Evolutionary conservation across 2,329 filamentous ascomycete species (phyloP).

Genomic region (Alternaria viburni): DNA sequence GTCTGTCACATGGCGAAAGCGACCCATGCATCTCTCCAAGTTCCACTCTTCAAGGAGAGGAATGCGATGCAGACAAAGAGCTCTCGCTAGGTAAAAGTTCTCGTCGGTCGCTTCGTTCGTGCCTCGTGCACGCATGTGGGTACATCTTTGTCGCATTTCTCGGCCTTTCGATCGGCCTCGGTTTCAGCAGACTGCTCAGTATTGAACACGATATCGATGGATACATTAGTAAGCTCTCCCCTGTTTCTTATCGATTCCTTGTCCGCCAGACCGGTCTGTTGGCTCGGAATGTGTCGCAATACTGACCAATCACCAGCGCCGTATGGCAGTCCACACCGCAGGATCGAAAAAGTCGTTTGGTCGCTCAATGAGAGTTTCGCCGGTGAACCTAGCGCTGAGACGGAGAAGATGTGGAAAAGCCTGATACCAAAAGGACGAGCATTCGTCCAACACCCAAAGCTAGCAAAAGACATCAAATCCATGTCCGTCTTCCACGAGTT

Average conservation of each 20-base stretch:
- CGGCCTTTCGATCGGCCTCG: constrained; percentile 1
- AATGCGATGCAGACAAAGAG: neutral
- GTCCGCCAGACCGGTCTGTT: neutral
- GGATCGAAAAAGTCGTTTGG: constrained; percentile 7
- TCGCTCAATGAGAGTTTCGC: constrained; percentile 55
- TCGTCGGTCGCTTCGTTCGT: neutral
- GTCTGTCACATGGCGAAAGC: neutral
- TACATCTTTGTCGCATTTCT: constrained; percentile 1
- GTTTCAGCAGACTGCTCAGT: neutral
- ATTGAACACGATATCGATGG: constrained; percentile 7
- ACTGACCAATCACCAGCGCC: constrained; percentile 1
- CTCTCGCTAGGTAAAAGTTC: neutral
- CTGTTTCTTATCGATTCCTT: neutral
- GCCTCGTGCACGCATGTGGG: neutral
- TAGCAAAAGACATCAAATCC: constrained; percentile 3
- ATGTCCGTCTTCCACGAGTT: constrained; percentile 12
- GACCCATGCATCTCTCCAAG: neutral
- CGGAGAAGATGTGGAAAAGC: neutral
- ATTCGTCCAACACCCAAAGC: neutral
- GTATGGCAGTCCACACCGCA: constrained; percentile 1
- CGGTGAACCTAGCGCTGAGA: constrained; percentile 49
- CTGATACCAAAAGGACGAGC: constrained; percentile 8
- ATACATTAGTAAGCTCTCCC: constrained; percentile 3
- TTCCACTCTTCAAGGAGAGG: neutral
- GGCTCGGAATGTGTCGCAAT: neutral